Conservation (phyloP, 2,329 filamentous ascomycete species). For the Aspergillus glaucus region DNA sequence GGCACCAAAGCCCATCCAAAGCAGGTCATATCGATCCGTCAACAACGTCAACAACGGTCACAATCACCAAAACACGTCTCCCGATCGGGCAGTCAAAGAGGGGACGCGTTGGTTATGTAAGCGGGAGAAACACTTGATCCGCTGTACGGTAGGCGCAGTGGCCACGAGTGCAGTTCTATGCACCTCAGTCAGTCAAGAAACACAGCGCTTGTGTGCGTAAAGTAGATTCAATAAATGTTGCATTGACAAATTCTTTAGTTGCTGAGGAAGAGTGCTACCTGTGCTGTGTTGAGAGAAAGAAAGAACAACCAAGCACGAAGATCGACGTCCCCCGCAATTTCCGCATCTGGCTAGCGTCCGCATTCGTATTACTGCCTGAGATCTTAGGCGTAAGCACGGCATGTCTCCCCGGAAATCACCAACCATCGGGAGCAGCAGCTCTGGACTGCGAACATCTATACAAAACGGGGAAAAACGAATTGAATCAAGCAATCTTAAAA, state of each 20-base stretch:
- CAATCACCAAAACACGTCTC: conserved; percentile 29
- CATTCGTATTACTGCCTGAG: background rate
- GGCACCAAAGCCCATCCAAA: too few species aligned
- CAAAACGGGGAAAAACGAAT: too few species aligned
- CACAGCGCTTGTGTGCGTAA: background rate
- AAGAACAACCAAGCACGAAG: background rate
- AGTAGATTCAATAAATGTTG: background rate
- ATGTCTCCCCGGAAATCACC: too few species aligned
- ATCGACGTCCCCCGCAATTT: conserved; percentile 10
- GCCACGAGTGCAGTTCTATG: conserved; percentile 3
- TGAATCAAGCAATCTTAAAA: too few species aligned
- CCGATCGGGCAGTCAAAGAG: conserved; percentile 24
- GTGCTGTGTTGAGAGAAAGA: background rate
- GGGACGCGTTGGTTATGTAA: conserved; percentile 12
- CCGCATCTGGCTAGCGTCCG: conserved; percentile 1
- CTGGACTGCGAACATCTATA: too few species aligned
- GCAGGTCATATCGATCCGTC: background rate
- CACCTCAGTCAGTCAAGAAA: background rate
- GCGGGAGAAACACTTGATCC: conserved; percentile 6
- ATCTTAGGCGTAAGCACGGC: background rate
- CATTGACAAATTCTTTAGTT: background rate
- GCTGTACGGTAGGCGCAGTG: background rate
- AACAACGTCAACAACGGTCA: background rate
- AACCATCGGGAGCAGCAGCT: too few species aligned
- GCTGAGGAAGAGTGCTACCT: background rate